Conservation (phyloP, 306 rosid species). For the Arachis stenosperma region DNA sequence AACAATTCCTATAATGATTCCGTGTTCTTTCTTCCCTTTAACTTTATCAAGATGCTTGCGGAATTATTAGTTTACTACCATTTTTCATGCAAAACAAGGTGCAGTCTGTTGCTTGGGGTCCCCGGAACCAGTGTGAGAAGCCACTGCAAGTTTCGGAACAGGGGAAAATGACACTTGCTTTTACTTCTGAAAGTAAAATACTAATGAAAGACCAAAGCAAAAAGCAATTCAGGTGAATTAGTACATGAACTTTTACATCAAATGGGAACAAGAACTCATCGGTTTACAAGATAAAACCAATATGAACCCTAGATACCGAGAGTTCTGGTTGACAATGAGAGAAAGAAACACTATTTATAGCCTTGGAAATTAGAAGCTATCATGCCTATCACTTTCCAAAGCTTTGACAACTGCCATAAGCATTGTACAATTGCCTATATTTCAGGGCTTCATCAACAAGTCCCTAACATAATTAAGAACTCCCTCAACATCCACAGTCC, state of each 20-base stretch:
- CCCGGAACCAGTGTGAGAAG: background rate
- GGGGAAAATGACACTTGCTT: constrained; percentile 9
- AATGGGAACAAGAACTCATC: constrained; percentile 17
- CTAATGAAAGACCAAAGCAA: background rate
- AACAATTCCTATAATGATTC: background rate
- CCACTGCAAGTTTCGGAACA: background rate
- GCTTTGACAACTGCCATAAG: constrained; percentile 24
- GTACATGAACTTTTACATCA: constrained; percentile 30
- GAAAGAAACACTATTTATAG: constrained; percentile 26
- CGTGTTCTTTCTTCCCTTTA: background rate
- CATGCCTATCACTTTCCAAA: constrained; percentile 19
- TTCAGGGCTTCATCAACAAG: constrained; percentile 67
- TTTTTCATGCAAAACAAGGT: background rate
- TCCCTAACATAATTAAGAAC: constrained; percentile 58
- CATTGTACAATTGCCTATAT: constrained; percentile 20
- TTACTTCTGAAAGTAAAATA: background rate
- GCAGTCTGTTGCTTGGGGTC: background rate
- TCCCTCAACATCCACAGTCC: constrained; percentile 83
- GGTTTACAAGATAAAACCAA: constrained; percentile 9
- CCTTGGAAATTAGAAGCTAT: constrained; percentile 22
- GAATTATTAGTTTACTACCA: background rate
- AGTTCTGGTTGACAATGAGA: constrained; percentile 21
- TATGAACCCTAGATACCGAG: constrained; percentile 35
- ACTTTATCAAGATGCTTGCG: background rate
- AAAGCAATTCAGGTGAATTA: constrained; percentile 12